These are phyloP conservation scores for Oxytropis ochrocephala DNA, from an alignment of 306 rosid species.

Conservation along the genomic window DNA sequence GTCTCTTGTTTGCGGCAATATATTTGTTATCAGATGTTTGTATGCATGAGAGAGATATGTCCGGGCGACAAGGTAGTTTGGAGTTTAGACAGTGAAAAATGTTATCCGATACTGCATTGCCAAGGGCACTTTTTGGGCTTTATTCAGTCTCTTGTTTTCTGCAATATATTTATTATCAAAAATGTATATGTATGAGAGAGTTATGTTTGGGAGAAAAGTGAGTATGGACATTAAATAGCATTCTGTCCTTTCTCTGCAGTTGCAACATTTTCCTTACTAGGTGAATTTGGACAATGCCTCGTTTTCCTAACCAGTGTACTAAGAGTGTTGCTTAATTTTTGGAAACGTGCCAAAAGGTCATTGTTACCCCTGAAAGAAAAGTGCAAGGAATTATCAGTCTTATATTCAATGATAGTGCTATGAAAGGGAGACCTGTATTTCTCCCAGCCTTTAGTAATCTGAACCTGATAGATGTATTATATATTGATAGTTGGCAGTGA, in stretches of 20 bases:
- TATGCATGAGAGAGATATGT: neutral
- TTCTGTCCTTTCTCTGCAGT: neutral
- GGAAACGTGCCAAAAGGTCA: neutral
- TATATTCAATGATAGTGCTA: neutral
- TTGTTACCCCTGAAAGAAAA: neutral
- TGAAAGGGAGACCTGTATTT: conserved; percentile 15
- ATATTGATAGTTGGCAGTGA: neutral
- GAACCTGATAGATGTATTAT: neutral
- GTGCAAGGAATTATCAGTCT: neutral
- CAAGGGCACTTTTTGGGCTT: too few species aligned
- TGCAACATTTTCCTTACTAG: neutral
- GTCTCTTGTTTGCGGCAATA: conserved; percentile 3
- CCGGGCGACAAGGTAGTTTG: neutral
- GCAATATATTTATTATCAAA: too few species aligned
- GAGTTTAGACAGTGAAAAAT: neutral
- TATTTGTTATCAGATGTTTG: neutral
- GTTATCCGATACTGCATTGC: neutral
- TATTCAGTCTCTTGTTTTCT: too few species aligned
- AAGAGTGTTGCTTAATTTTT: neutral
- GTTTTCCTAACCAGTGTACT: neutral
- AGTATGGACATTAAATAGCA: neutral
- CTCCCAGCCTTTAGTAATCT: neutral
- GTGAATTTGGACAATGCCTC: neutral
- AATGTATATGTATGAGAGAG: too few species aligned
- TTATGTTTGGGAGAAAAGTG: neutral